Percentiles rank a stretch among this genome's conserved stretches.
phyloP scores from a whole-genome alignment of 495 filamentous ascomycete genomes.

The Gamarada debralockiae region DNA sequence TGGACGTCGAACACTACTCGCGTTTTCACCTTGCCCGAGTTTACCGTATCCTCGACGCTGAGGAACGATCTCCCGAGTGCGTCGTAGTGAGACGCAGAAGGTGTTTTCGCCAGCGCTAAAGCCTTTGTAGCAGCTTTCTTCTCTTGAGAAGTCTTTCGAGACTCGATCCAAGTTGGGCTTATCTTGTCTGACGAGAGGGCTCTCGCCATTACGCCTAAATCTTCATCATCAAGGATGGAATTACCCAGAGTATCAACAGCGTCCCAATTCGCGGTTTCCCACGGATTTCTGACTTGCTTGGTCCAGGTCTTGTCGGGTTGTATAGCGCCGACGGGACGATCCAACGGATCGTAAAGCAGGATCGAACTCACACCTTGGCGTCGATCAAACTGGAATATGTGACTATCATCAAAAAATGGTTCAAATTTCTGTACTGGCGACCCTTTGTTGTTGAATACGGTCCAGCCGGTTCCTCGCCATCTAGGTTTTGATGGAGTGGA shows the following conservation, averaged over 20 bases:
- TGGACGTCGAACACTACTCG: constrained; percentile 15
- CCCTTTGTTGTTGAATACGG: constrained; percentile 26
- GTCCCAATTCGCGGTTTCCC: constrained; percentile 19
- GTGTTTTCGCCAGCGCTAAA: constrained; percentile 23
- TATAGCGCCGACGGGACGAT: constrained; percentile 15
- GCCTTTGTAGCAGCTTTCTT: constrained; percentile 16
- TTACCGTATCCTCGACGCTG: constrained; percentile 4
- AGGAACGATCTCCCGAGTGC: constrained; percentile 15
- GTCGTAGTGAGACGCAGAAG: constrained; percentile 19
- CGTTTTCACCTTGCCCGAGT: background rate
- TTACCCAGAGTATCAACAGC: constrained; percentile 22
- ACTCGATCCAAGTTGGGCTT: constrained; percentile 5
- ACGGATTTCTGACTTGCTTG: constrained; percentile 20
- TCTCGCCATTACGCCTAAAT: constrained; percentile 19
- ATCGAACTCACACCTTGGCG: constrained; percentile 5
- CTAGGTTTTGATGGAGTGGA: background rate
- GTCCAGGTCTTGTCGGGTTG: constrained; percentile 20
- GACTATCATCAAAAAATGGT: constrained; percentile 20
- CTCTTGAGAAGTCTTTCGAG: background rate
- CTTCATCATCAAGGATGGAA: constrained; percentile 18
- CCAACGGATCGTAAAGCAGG: constrained; percentile 23
- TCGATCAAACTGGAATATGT: background rate
- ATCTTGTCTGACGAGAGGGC: background rate
- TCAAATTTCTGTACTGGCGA: constrained; percentile 17
- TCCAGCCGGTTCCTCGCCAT: constrained; percentile 25